Evolutionary conservation across 345 rosid species (phyloP).

Genomic region (Gynandropsis gynandra): DNA sequence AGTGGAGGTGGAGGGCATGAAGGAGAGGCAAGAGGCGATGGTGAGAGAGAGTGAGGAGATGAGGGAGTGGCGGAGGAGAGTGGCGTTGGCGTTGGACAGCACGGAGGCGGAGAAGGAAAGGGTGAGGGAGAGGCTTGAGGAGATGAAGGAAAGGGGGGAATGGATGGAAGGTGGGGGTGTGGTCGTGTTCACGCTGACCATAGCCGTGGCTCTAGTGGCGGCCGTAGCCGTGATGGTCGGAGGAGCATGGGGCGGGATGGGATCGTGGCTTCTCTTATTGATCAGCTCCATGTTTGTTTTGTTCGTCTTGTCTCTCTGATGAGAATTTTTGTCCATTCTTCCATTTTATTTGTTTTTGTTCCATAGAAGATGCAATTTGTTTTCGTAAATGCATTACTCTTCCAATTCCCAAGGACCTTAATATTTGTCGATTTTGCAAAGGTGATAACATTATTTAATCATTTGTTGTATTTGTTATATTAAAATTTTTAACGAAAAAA

Average conservation of each 20-base stretch:
- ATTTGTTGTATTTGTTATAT: no score
- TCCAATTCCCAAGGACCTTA: no score
- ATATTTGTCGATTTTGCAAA: no score
- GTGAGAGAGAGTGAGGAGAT: constrained; percentile 67
- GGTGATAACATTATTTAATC: no score
- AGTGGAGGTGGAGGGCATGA: constrained; percentile 43
- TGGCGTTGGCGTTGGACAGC: constrained; percentile 35
- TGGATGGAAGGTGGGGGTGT: constrained; percentile 80
- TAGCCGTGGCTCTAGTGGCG: constrained; percentile 50
- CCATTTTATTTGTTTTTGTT: no score
- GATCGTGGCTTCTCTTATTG: constrained; percentile 25
- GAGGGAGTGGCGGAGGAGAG: constrained; percentile 66
- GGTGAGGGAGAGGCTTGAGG: constrained; percentile 30
- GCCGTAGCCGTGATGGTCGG: constrained; percentile 22
- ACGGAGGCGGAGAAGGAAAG: constrained; percentile 26
- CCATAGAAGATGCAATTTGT: no score
- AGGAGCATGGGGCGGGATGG: constrained; percentile 1
- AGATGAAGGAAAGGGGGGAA: constrained; percentile 38
- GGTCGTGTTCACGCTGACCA: constrained; percentile 48
- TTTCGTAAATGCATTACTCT: no score
- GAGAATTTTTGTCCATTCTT: constrained; percentile 20
- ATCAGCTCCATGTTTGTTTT: constrained; percentile 23
- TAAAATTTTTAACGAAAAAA: no score
- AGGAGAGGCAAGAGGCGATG: constrained; percentile 40
- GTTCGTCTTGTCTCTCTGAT: constrained; percentile 31